phyloP scores from a whole-genome alignment of 2,329 filamentous ascomycete genomes.

The Botrytis hyacinthi region DNA sequence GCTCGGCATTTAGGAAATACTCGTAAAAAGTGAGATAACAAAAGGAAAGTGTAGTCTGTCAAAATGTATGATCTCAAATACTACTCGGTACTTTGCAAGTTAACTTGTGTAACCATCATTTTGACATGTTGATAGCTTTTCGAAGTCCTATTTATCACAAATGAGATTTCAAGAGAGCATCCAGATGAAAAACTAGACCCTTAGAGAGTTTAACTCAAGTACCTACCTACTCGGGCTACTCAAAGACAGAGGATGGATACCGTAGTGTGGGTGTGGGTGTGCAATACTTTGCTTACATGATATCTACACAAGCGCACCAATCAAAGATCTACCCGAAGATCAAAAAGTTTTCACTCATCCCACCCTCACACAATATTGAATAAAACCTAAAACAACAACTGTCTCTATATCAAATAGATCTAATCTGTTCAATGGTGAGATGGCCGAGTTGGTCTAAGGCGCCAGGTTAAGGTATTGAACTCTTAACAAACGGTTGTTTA shows the following conservation, averaged over 20 bases:
- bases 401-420: background rate
- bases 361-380: accelerated
- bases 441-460: slow-evolving; percentile 21
- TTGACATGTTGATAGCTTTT: background rate
- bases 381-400: accelerated
- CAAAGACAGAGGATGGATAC: background rate
- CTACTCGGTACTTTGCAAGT: too few relatives aligned
- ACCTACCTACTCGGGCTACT: background rate
- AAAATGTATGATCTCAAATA: background rate
- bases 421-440: background rate
- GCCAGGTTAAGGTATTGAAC: slow-evolving; percentile 10
- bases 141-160: background rate
- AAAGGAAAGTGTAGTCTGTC: background rate
- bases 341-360: background rate
- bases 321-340: background rate
- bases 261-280: too few relatives aligned
- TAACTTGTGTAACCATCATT: background rate
- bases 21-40: background rate
- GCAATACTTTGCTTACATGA: background rate
- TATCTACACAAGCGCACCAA: background rate
- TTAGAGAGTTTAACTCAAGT: background rate
- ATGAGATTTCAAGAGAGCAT: background rate
- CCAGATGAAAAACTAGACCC: background rate
- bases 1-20: background rate
- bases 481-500: background rate